Percentiles rank a stretch among this genome's conserved stretches.
Conservation (phyloP, 257 asterid genomes). For the Parsonsia alboflavescens region DNA sequence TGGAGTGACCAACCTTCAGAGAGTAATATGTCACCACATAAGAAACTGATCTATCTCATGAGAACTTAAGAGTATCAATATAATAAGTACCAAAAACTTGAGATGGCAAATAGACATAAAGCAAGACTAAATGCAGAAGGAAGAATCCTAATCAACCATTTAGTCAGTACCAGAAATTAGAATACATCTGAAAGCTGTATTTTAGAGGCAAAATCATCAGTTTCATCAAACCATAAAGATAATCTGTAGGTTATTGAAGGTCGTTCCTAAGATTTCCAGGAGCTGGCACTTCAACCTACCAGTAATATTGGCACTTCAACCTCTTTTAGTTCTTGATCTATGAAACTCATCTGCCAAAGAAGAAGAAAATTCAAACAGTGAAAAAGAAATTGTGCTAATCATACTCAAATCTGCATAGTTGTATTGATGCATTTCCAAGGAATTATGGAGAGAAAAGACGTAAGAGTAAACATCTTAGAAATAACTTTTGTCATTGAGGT, state of each 20-base stretch:
- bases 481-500: not conserved
- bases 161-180: not conserved
- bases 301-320: conserved; percentile 57
- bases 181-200: conserved; percentile 9
- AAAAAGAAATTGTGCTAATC: not conserved
- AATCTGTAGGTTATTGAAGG: not conserved
- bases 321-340: conserved; percentile 62
- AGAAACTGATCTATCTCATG: not conserved
- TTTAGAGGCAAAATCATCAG: not conserved
- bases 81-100: not conserved
- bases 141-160: not conserved
- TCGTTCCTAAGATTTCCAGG: not conserved
- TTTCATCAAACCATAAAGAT: not conserved
- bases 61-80: not conserved
- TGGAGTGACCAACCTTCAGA: conserved; percentile 88
- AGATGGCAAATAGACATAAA: not conserved
- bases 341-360: conserved; percentile 53
- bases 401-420: not conserved
- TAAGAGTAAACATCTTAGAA: not conserved
- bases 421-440: not conserved
- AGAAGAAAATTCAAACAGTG: conserved; percentile 2
- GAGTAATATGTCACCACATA: conserved; percentile 18
- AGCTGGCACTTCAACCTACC: conserved; percentile 37
- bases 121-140: not conserved
- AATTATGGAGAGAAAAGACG: not conserved